Conservation (phyloP, 768 basidiomycete genomes). For the Phanerochaete sordida region DNA sequence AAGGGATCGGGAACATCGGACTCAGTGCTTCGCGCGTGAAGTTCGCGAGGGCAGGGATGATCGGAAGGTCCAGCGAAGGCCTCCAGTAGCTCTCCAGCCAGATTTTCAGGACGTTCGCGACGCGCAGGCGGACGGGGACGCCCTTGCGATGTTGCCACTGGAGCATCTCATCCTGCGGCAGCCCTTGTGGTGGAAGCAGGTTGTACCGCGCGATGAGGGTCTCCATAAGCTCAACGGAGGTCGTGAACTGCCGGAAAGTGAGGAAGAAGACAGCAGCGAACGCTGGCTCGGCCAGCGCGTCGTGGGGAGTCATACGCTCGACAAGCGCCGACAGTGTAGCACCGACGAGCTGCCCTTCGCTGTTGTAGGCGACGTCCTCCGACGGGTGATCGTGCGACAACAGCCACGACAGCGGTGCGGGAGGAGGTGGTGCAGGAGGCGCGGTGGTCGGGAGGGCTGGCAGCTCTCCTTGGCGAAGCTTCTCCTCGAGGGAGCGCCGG, state of each 20-base stretch:
- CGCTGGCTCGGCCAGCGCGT: conserved; percentile 81
- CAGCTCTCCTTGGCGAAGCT: conserved; percentile 49
- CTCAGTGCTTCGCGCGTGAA: conserved; percentile 64
- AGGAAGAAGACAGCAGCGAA: conserved; percentile 92
- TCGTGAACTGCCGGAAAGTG: conserved; percentile 90
- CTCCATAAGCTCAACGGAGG: conserved; percentile 71
- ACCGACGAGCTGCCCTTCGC: conserved; percentile 86
- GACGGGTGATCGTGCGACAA: conserved; percentile 75
- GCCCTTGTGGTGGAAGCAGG: conserved; percentile 56
- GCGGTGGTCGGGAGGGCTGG: conserved; percentile 43
- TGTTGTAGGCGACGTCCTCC: conserved; percentile 87
- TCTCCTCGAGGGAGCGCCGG: conserved; percentile 42
- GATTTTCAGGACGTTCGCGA: conserved; percentile 89
- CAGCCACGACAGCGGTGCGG: conserved; percentile 50
- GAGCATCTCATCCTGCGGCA: conserved; percentile 56
- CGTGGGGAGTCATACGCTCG: conserved; percentile 97
- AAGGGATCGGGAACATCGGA: conserved; percentile 61
- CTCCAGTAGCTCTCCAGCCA: conserved; percentile 96
- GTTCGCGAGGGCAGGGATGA: conserved; percentile 50
- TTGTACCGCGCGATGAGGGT: conserved; percentile 83
- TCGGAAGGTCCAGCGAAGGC: conserved; percentile 63
- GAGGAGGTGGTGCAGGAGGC: conserved; percentile 18
- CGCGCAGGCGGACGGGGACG: conserved; percentile 84
- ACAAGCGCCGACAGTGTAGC: conserved; percentile 86
- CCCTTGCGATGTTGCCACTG: conserved; percentile 88